These are phyloP conservation scores for Colletotrichum somersetense DNA, from an alignment of 2,329 filamentous ascomycete species.

Conservation along the genomic window DNA sequence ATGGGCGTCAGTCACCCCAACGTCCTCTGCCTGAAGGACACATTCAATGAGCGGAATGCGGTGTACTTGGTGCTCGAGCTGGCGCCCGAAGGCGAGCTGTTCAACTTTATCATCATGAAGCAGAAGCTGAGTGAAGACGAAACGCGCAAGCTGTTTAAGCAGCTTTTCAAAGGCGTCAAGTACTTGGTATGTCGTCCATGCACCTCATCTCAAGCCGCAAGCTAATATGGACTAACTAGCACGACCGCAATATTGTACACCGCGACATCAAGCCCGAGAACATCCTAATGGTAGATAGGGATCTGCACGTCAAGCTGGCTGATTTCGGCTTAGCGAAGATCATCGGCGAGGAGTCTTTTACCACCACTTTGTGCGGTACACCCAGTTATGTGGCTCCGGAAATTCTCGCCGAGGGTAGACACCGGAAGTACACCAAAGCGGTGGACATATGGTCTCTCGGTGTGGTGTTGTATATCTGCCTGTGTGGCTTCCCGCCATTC, in stretches of 20 bases:
- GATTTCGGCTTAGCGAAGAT: constrained; percentile 99
- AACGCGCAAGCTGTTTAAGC: constrained; percentile 86
- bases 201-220: background rate
- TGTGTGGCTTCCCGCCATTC: constrained; percentile 97
- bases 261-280: constrained; percentile 99
- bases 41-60: constrained; percentile 90
- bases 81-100: constrained; percentile 92
- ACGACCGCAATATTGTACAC: constrained; percentile 97
- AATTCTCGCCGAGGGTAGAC: constrained; percentile 84
- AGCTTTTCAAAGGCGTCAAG: constrained; percentile 93
- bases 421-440: constrained; percentile 91
- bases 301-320: constrained; percentile 89
- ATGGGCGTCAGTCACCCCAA: constrained; percentile 98
- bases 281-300: constrained; percentile 87
- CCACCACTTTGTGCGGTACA: constrained; percentile 95
- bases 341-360: constrained; percentile 98
- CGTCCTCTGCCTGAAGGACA: constrained; percentile 92
- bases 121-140: constrained; percentile 88
- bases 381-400: constrained; percentile 97
- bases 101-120: constrained; percentile 94
- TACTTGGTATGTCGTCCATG: constrained; percentile 78
- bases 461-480: constrained; percentile 97
- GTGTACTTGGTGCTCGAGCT: constrained; percentile 94
- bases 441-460: constrained; percentile 98
- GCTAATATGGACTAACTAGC: constrained; percentile 66